Percentiles rank a stretch among this genome's conserved stretches.
Evolutionary conservation across 257 asterid species (phyloP).

Genomic region (Ehretia macrophylla): DNA sequence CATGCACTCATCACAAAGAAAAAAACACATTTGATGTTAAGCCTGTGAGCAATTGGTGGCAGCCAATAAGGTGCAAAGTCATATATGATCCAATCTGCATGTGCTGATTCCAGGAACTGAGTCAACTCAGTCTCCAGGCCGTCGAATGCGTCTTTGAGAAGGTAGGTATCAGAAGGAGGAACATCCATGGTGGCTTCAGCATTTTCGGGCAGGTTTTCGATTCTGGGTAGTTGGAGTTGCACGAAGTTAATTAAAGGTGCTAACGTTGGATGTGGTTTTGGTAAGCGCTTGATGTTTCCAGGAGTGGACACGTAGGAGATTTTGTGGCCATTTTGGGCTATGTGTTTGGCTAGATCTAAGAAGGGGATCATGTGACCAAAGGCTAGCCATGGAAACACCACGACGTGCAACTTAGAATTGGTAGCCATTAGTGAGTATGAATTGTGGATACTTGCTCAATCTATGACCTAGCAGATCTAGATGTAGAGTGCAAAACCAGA

Average conservation of each 20-base stretch:
- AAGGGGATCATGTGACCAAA: too few species aligned
- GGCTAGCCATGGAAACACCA: too few species aligned
- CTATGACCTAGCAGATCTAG: too few species aligned
- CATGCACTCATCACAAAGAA: conserved; percentile 1
- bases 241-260: neutral
- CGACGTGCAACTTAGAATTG: too few species aligned
- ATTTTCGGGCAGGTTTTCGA: conserved; percentile 4
- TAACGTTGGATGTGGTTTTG: neutral
- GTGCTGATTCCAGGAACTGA: conserved; percentile 1
- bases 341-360: neutral
- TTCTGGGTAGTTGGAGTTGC: neutral
- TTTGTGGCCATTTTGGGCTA: neutral
- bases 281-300: neutral
- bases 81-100: neutral
- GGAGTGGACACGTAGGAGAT: neutral
- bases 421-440: too few species aligned
- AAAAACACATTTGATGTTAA: neutral
- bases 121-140: neutral
- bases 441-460: too few species aligned
- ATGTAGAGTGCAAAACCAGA: too few species aligned
- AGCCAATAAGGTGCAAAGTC: conserved; percentile 9
- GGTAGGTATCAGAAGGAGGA: neutral
- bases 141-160: conserved; percentile 2
- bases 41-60: neutral
- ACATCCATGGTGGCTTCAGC: conserved; percentile 9